Conservation (phyloP, 257 asterid genomes). For the Lycium ferocissimum region DNA sequence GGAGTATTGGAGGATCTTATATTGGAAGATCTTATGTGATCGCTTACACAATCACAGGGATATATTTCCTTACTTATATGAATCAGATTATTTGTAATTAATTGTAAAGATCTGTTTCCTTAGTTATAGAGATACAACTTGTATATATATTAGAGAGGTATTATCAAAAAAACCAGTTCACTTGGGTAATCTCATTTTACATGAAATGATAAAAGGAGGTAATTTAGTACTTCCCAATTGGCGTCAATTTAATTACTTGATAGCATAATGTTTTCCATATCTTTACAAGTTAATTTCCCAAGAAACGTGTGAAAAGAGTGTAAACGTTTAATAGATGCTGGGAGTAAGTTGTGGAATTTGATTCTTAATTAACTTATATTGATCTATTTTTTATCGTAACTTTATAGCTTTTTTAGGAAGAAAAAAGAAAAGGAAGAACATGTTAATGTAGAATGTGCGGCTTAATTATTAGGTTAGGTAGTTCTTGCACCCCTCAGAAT, state of each 20-base stretch:
- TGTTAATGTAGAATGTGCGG: too few relatives aligned
- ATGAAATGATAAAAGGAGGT: background rate
- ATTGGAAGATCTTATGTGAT: background rate
- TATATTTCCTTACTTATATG: background rate
- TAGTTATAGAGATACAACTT: background rate
- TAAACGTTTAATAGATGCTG: too few relatives aligned
- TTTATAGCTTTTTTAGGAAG: too few relatives aligned
- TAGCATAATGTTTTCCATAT: too few relatives aligned
- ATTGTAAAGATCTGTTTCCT: background rate
- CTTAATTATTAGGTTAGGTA: too few relatives aligned
- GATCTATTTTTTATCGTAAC: background rate
- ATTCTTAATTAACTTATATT: background rate
- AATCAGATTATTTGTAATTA: background rate
- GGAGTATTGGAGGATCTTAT: background rate
- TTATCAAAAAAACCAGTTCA: background rate
- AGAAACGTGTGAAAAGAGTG: too few relatives aligned
- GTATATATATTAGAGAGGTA: background rate
- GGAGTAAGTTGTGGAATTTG: background rate
- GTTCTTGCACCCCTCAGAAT: too few relatives aligned
- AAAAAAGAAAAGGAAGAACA: too few relatives aligned
- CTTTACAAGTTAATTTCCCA: too few relatives aligned
- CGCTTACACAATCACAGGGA: background rate
- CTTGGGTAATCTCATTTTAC: background rate
- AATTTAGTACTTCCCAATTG: too few relatives aligned
- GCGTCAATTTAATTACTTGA: too few relatives aligned